Evolutionary conservation across 129 eudicot species (phyloP), one percentile per base, ranked within the genome.

Genomic region (Heracleum sosnowskyi): DNA sequence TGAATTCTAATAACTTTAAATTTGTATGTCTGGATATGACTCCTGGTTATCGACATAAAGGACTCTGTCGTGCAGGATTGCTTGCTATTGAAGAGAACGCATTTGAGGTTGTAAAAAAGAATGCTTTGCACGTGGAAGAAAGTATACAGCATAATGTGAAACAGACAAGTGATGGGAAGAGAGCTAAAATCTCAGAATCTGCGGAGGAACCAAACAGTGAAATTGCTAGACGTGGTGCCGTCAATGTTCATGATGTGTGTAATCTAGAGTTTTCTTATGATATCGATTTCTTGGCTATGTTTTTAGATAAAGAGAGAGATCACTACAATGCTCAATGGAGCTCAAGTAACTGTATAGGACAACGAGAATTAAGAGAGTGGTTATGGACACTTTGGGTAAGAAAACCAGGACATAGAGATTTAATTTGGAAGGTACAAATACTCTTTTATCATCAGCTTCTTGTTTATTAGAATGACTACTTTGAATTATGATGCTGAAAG

Each of bases 21-120:
- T 91, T 77, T 88, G 96, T 91, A 28, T 94, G 98, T 84, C 83
- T 94, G 82, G 98, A 94, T 82, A 63, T 94, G 98, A 93, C 98
- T 71, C 98, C 98, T 87, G 98, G 98, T 37, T 94, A 88, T 82
- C 88, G 81, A n/a, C 98, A 94, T 83, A 94, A 94, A 87, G 98
- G 98, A 57, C 90, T 94, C 75, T 88, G 96, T 69, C 93, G 98
- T 81, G 98, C 97, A 51, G 98, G 98, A 74, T 80, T 89, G 75
- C 97, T 94, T 78, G 98, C 98, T 76, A 85, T 91, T 75, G 87
- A 81, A 81, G 98, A 94, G 47, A 80, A 46, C 36, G 68, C 51
- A 66, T 20, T 75, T 57, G 84, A 74, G 74, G 88, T 80, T 73
- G 49, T 80, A 17, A 80, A 73, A 45, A 64, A 78, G 75, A 83